Evolutionary conservation across 2,329 filamentous ascomycete species (phyloP), one percentile per base, ranked within the genome.

Genomic region (Davidsoniella neocaledoniae): DNA sequence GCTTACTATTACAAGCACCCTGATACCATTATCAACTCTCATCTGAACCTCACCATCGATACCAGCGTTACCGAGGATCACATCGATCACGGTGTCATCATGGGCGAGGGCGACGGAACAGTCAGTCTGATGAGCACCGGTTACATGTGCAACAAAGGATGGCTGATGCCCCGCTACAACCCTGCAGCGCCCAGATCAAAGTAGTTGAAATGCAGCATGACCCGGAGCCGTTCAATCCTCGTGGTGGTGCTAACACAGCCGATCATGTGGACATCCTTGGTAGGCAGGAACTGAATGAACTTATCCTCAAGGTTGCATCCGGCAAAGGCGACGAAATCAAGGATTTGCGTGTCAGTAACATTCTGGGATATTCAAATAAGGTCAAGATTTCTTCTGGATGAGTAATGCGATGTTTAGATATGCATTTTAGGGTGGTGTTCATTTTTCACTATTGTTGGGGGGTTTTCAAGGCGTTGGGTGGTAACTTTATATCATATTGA

Each of bases 261-360:
- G 91, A 98, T 61, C 91, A 98, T 60, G 91, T 98, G 46, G 91
- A 98, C 61, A 98, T 98, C 52, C 71, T 98, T 2, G 91, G 91
- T 1, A 72, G 91, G 26, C 80, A 87, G 56, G 86, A 79, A 29
- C 71, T 98, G 23, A 98, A 98, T 59, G 91, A 98, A 63, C 68
- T 96, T 46, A 82, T 98, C 44, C 65, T 98, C 53, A 74, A 80
- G 48, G 82, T 98, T 8, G 91, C 86, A 0, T 87, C 86, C 0
- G 91, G 91, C 0, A 79, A 77, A 57, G 91, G 91, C 4, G 74
- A 88, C 53, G 71, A 77, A 25, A 90, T 98, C 55, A 69, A 81
- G 45, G 78, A 93, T 54, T 78, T 75, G 43, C 77, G 94, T 19
- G 73, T 85, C 48, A 94, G 86, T 55, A 82, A 84, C 53, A 96